phyloP scores from a whole-genome alignment of 2,329 filamentous ascomycete species.

The Dichotomopilus funicola region DNA sequence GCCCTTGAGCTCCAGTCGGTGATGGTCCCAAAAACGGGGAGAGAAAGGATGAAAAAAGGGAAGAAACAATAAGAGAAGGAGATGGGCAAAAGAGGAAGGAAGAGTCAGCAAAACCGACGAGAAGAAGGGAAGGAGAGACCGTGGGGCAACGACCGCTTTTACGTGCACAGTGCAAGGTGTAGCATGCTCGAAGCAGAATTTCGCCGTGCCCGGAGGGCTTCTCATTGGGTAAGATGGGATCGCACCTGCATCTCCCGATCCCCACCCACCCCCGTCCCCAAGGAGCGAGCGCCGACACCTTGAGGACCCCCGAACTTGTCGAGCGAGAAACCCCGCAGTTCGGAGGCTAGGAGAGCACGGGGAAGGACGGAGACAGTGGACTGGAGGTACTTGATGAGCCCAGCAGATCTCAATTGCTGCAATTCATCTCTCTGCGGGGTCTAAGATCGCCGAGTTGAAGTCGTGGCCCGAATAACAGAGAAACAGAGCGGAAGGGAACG shows the following conservation, averaged over 20 bases:
- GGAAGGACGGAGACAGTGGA: no score
- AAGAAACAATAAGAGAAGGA: background rate
- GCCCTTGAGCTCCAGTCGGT: constrained; percentile 3
- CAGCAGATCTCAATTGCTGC: no score
- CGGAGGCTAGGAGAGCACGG: no score
- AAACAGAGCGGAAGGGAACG: no score
- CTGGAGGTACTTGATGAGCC: no score
- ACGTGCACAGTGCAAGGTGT: constrained; percentile 11
- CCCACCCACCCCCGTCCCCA: background rate
- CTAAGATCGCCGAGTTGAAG: no score
- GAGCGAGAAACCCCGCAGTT: no score
- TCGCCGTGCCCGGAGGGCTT: constrained; percentile 15
- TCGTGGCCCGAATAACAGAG: no score
- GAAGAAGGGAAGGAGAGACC: constrained; percentile 1
- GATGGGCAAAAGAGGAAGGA: background rate
- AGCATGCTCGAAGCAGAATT: constrained; percentile 4
- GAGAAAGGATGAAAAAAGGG: background rate
- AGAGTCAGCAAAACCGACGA: background rate
- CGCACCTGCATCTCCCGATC: background rate
- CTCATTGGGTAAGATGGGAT: constrained; percentile 13
- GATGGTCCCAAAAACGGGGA: constrained; percentile 1
- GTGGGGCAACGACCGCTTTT: constrained; percentile 11
- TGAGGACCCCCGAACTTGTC: background rate
- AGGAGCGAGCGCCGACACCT: background rate
- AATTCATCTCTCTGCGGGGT: no score